Percentiles rank a stretch among this genome's conserved stretches.
phyloP scores from a whole-genome alignment of 2,329 filamentous ascomycete species.

The Plenodomus lindquistii region DNA sequence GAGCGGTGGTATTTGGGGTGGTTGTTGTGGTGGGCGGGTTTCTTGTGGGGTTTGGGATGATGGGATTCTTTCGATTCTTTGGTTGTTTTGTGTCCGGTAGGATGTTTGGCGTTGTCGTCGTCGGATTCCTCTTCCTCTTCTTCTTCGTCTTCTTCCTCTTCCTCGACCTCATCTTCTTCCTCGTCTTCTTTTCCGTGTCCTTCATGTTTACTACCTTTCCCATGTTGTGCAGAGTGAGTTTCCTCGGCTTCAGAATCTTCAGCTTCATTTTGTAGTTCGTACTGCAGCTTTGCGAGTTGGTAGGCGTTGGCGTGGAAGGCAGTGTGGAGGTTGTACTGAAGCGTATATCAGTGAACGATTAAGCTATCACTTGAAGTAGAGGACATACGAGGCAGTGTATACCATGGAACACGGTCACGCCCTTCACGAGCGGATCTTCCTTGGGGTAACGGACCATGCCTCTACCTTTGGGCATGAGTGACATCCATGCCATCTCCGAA shows the following conservation, averaged over 20 bases:
- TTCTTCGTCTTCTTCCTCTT: no score
- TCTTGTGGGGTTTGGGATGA: neutral
- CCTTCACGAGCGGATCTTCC: neutral
- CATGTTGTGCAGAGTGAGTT: no score
- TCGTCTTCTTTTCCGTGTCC: no score
- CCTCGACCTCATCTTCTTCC: no score
- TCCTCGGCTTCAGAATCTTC: no score
- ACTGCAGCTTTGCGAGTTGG: slow-evolving; percentile 6
- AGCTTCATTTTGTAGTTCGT: no score
- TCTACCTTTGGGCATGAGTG: slow-evolving; percentile 4
- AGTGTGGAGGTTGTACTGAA: slow-evolving; percentile 5
- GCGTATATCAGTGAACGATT: neutral
- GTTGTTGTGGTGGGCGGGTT: no score
- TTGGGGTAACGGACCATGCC: slow-evolving; percentile 6
- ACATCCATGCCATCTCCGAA: slow-evolving; percentile 6
- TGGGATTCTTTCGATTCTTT: neutral
- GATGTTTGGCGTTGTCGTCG: no score
- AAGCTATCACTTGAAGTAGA: neutral
- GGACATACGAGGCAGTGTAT: slow-evolving; percentile 11
- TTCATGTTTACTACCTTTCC: no score
- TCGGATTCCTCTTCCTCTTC: no score
- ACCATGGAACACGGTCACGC: slow-evolving; percentile 9
- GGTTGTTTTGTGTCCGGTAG: no score
- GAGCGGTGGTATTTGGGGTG: neutral
- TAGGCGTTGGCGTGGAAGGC: slow-evolving; percentile 6